Conservation (phyloP, 192 early-diverging fungal genomes). For the Coemansia sp. region DNA sequence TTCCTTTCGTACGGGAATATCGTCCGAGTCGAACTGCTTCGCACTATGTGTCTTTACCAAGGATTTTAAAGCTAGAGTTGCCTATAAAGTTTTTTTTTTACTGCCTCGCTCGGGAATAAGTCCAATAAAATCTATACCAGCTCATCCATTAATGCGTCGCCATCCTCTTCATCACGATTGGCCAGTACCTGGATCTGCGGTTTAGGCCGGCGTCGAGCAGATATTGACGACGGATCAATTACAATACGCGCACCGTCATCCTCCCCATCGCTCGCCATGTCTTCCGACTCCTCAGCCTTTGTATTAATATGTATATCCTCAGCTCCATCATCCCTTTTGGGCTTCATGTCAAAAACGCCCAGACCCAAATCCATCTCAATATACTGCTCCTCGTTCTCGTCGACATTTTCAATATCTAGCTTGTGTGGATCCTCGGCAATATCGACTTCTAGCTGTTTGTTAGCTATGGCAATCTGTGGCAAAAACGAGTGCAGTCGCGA, state of each 20-base stretch:
- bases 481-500: conserved; percentile 44
- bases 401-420: conserved; percentile 47
- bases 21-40: neutral
- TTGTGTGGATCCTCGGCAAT: conserved; percentile 31
- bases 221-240: conserved; percentile 19
- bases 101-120: too few relatives aligned
- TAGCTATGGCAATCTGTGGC: conserved; percentile 51
- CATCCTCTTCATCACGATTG: neutral
- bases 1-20: too few relatives aligned
- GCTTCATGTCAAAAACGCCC: conserved; percentile 51
- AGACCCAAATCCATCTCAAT: conserved; percentile 53
- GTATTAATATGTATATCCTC: conserved; percentile 27
- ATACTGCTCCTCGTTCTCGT: conserved; percentile 33
- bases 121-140: neutral
- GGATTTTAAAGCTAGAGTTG: too few relatives aligned
- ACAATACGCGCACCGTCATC: conserved; percentile 1
- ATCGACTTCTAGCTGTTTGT: conserved; percentile 33
- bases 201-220: conserved; percentile 14
- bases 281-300: neutral
- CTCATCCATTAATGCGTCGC: conserved; percentile 1
- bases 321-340: conserved; percentile 18
- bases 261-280: conserved; percentile 5
- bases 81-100: too few relatives aligned
- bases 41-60: neutral
- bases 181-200: conserved; percentile 19